Evolutionary conservation across 345 rosid species (phyloP).

Genomic region (Eucalyptus cloeziana): DNA sequence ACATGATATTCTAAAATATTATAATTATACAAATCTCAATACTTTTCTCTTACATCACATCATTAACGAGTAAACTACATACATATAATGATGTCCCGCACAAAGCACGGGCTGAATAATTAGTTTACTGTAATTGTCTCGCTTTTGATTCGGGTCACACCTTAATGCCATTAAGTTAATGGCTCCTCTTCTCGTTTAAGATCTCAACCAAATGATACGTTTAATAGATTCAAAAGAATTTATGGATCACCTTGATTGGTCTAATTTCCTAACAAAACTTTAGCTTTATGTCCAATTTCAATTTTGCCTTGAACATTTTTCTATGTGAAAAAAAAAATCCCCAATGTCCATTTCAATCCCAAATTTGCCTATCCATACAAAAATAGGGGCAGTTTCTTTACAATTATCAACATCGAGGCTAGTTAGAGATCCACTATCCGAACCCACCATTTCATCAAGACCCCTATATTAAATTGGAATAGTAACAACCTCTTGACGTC

Average conservation of each 20-base stretch:
- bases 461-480: neutral
- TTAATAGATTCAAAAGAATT: neutral
- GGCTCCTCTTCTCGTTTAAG: neutral
- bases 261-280: neutral
- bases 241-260: neutral
- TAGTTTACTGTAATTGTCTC: neutral
- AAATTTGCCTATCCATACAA: neutral
- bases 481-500: accelerated
- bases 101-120: neutral
- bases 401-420: neutral
- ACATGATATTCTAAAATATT: neutral
- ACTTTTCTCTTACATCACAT: neutral
- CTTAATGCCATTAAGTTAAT: too few relatives aligned
- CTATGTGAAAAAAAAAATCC: accelerated
- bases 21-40: neutral
- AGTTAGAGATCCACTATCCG: neutral
- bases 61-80: neutral
- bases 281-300: neutral
- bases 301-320: neutral
- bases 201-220: neutral
- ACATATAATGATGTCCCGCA: too few relatives aligned
- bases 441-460: neutral
- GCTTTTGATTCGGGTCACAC: neutral
- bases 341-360: neutral
- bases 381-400: neutral